Conservation (phyloP, 1,284 basidiomycete species). For the Trametes polyzona region DNA sequence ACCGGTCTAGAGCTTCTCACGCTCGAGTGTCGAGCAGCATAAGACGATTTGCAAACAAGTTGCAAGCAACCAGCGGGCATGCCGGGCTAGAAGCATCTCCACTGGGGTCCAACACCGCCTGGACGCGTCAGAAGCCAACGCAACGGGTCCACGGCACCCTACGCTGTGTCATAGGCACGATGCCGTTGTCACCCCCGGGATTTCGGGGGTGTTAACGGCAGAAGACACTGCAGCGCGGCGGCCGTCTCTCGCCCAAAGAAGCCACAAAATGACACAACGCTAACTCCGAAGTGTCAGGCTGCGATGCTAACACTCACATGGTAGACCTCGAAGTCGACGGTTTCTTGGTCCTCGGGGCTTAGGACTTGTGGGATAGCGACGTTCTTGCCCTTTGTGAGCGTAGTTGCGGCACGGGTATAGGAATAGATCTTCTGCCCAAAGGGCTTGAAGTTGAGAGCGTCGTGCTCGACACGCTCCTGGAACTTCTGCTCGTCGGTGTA, state of each 20-base stretch:
- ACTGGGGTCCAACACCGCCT: background rate
- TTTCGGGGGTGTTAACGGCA: background rate
- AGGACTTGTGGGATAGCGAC: constrained; percentile 42
- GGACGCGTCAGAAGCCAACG: background rate
- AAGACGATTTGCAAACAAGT: background rate
- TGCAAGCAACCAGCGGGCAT: background rate
- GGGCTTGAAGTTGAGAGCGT: constrained; percentile 78
- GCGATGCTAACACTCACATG: constrained; percentile 59
- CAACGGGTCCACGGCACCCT: background rate
- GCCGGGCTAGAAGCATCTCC: background rate
- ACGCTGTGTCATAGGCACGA: background rate
- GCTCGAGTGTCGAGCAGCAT: background rate
- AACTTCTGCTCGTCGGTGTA: constrained; percentile 71
- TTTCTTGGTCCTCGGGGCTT: constrained; percentile 58
- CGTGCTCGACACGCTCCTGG: constrained; percentile 68
- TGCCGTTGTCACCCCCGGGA: background rate
- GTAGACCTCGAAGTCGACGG: constrained; percentile 82
- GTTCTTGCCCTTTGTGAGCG: constrained; percentile 46
- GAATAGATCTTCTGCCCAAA: constrained; percentile 76
- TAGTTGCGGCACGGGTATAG: constrained; percentile 63
- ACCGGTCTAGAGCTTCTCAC: constrained; percentile 13
- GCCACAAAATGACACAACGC: background rate
- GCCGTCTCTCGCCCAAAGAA: background rate
- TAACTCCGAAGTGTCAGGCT: background rate
- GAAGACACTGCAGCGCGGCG: background rate